Evolutionary conservation across 2,329 filamentous ascomycete genomes (phyloP).

Genomic region (Xylaria sp.): DNA sequence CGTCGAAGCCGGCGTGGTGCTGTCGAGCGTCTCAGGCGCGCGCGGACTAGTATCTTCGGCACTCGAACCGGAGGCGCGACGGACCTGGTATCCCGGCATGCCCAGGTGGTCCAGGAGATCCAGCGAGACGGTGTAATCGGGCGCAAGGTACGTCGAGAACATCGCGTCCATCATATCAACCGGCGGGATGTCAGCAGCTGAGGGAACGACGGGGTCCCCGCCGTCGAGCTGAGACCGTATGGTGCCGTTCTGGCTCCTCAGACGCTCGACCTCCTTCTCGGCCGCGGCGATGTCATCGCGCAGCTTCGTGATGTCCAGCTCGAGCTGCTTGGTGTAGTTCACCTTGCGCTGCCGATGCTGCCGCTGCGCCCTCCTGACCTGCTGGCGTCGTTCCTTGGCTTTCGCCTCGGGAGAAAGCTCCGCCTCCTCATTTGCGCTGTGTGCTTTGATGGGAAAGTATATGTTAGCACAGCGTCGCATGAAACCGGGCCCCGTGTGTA

Average conservation of each 20-base stretch:
- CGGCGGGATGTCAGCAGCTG: background rate
- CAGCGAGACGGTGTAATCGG: slow-evolving; percentile 43
- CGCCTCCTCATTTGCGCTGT: slow-evolving; percentile 13
- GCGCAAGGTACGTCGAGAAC: slow-evolving; percentile 18
- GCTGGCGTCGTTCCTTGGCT: slow-evolving; percentile 53
- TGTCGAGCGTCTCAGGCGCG: background rate
- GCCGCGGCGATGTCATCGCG: slow-evolving; percentile 53
- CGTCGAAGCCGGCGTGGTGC: slow-evolving; percentile 7
- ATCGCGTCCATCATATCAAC: background rate
- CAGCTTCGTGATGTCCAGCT: slow-evolving; percentile 55
- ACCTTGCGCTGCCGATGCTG: slow-evolving; percentile 62
- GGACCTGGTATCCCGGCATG: slow-evolving; percentile 52
- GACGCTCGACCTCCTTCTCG: slow-evolving; percentile 46
- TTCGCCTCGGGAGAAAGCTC: slow-evolving; percentile 43
- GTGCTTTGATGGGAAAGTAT: background rate
- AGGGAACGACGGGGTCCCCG: background rate
- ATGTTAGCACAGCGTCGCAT: slow-evolving; percentile 9
- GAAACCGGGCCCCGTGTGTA: too few relatives aligned
- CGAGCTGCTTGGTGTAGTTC: slow-evolving; percentile 60
- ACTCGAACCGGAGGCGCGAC: slow-evolving; percentile 29
- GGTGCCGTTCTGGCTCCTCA: slow-evolving; percentile 51
- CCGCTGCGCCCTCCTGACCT: slow-evolving; percentile 59
- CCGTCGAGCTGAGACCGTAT: slow-evolving; percentile 46
- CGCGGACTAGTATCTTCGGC: background rate
- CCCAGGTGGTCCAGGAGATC: slow-evolving; percentile 49